Conservation (phyloP, 2,329 filamentous ascomycete genomes). For the Parascedosporium putredinis region DNA sequence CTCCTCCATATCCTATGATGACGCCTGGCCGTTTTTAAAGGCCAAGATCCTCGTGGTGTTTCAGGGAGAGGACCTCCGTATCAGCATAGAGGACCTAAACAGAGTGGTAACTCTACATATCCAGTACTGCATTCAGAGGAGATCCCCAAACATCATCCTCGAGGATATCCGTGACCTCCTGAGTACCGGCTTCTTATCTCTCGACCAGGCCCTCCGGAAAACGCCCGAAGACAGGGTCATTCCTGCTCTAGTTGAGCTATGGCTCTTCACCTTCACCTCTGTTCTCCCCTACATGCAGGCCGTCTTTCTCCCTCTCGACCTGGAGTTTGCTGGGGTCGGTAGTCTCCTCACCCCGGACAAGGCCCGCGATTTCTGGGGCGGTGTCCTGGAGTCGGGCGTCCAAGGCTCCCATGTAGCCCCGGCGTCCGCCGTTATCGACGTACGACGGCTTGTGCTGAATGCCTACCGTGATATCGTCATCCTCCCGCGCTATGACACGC, state of each 20-base stretch:
- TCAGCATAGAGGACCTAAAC: constrained; percentile 80
- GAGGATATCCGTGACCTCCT: constrained; percentile 70
- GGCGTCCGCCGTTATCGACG: constrained; percentile 56
- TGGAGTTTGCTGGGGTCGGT: constrained; percentile 83
- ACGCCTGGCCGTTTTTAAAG: constrained; percentile 74
- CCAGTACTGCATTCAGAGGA: constrained; percentile 64
- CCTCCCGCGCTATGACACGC: constrained; percentile 74
- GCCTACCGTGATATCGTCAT: constrained; percentile 85
- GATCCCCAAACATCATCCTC: constrained; percentile 58
- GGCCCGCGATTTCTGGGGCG: constrained; percentile 84
- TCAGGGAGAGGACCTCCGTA: constrained; percentile 66
- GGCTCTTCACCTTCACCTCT: constrained; percentile 84
- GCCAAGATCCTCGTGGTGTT: constrained; percentile 69
- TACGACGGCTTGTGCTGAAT: constrained; percentile 78
- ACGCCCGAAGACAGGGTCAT: constrained; percentile 83
- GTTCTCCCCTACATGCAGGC: constrained; percentile 92
- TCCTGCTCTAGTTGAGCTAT: constrained; percentile 81
- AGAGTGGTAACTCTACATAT: constrained; percentile 69
- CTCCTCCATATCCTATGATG: constrained; percentile 61
- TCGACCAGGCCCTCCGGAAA: constrained; percentile 72
- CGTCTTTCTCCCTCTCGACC: constrained; percentile 83
- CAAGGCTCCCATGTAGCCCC: constrained; percentile 32
- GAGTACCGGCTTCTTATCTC: constrained; percentile 69
- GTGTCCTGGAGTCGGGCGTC: constrained; percentile 35
- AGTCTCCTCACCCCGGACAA: constrained; percentile 67